Conservation (phyloP, 2,329 filamentous ascomycete genomes). For the Dactylellina drechsleri region DNA sequence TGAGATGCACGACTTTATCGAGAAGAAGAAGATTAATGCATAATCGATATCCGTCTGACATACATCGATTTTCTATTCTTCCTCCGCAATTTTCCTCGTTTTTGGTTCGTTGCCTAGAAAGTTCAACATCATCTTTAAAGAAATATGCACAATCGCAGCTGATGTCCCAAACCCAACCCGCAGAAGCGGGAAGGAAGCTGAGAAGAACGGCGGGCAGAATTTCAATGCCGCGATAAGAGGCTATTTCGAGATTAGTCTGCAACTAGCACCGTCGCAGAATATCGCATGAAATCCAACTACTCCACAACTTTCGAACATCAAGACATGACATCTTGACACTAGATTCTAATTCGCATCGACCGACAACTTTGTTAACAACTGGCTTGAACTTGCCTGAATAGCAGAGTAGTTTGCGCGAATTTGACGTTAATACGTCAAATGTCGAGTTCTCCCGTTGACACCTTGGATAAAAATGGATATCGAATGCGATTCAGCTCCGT, state of each 20-base stretch:
- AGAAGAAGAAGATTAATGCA: constrained; percentile 13
- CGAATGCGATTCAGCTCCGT: too few relatives aligned
- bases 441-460: too few relatives aligned
- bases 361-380: too few relatives aligned
- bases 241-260: not conserved
- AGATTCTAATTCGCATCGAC: too few relatives aligned
- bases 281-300: not conserved
- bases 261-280: not conserved
- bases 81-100: constrained; percentile 8
- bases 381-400: too few relatives aligned
- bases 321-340: not conserved
- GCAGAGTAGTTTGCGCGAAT: too few relatives aligned
- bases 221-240: not conserved
- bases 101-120: constrained; percentile 28
- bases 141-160: not conserved
- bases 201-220: not conserved
- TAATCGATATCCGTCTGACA: constrained; percentile 44
- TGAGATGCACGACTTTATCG: not conserved
- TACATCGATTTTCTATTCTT: constrained; percentile 23
- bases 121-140: not conserved
- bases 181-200: constrained; percentile 19
- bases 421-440: too few relatives aligned
- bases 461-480: too few relatives aligned
- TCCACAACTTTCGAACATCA: not conserved
- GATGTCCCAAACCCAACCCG: not conserved